phyloP scores from a whole-genome alignment of 225 moss, liverwort and hornwort genomes.

The Pseudisothecium myosuroides region DNA sequence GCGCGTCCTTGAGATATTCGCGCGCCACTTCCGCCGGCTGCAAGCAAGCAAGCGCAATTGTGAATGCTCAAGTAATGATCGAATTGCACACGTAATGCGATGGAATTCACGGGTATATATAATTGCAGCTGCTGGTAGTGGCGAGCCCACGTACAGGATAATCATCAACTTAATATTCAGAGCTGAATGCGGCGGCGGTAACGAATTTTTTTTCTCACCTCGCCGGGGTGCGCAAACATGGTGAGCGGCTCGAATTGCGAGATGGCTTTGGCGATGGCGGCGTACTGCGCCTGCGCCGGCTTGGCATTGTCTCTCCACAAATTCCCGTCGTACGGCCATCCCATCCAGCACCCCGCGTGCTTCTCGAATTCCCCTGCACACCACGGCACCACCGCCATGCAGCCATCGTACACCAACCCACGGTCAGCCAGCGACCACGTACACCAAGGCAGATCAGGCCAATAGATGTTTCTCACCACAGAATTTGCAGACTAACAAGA shows the following conservation, averaged over 20 bases:
- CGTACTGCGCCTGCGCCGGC: conserved; percentile 38
- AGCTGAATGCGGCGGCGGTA: not conserved
- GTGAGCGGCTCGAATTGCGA: conserved; percentile 43
- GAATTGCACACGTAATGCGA: not conserved
- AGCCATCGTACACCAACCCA: not conserved
- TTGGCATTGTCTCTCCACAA: conserved; percentile 46
- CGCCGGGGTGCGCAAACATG: conserved; percentile 42
- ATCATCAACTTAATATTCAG: not conserved
- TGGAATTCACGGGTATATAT: no score
- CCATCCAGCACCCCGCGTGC: conserved; percentile 57
- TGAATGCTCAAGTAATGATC: not conserved
- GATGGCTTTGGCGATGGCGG: conserved; percentile 37
- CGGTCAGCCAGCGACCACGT: not conserved
- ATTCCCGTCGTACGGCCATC: conserved; percentile 44
- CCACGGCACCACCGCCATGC: not conserved
- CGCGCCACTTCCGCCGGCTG: conserved; percentile 33
- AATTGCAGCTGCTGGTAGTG: not conserved
- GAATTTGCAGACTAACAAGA: not conserved
- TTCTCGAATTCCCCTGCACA: conserved; percentile 45
- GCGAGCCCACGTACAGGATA: not conserved
- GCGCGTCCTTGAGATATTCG: conserved; percentile 23
- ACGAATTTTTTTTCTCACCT: not conserved
- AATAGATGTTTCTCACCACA: no score
- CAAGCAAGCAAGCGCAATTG: not conserved
- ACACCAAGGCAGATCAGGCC: not conserved